Evolutionary conservation across 2,329 filamentous ascomycete genomes (phyloP), one percentile per base, ranked within the genome.

Genomic region (Ceratocystiopsis sp.): DNA sequence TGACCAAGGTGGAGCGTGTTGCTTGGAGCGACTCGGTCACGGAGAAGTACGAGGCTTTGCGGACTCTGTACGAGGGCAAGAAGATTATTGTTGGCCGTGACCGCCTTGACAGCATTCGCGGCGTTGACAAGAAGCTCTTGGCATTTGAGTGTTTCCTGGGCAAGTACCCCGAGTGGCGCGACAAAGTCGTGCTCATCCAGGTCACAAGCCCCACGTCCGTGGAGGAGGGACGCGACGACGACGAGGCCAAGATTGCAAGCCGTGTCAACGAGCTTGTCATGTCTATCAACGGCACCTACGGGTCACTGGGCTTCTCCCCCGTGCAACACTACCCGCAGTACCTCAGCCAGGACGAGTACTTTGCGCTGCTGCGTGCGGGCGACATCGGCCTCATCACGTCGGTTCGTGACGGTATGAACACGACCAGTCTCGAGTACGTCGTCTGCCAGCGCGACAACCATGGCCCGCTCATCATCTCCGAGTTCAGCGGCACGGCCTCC

Each of bases 371-470:
- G 42, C 78, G 89, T 19, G 77, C 85, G 3, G 87, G 83, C 33
- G 86, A 96, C 58, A 84, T 95, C 51, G 89, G 86, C 4, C 68
- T 96, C 41, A 95, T 96, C 60, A 95, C 91, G 8, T 94, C 85
- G 52, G 87, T 96, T 18, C 78, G 89, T 47, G 91, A 96, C 59
- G 89, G 89, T 46, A 95, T 96, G 87, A 96, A 95, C 65, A 95
- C 89, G 0, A 94, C 87, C 17, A 93, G 85, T 57, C 67, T 96
- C 52, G 91, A 96, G 61, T 96, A 95, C 57, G 78, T 96, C 45
- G 73, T 94, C 45, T 93, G 85, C 59, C 89, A 96, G 61, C 82
- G 84, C 54, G 80, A 91, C 49, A 79, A 78, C 45, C 78, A 87
- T 52, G 84, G 87, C 1, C 89, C 87, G 2, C 67, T 96, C 39